These are phyloP conservation scores for Scheffersomyces parashehatae DNA, from an alignment of 1,139 yeast species.

Conservation along the genomic window DNA sequence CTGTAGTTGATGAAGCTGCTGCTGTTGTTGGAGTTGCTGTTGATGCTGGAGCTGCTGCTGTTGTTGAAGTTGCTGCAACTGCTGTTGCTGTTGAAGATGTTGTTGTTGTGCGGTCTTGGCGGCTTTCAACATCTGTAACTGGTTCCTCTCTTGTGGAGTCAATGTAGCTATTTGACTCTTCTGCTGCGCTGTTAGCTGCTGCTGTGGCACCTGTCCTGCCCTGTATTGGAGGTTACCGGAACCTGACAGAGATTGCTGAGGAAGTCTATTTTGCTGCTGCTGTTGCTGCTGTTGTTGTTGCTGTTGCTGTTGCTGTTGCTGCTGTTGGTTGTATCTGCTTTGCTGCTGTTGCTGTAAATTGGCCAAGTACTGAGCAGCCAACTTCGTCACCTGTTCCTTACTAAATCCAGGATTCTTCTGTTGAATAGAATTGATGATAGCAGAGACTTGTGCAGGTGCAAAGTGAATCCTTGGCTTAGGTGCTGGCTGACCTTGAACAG, in stretches of 20 bases:
- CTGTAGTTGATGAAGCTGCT: conserved; percentile 4
- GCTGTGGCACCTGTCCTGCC: conserved; percentile 1
- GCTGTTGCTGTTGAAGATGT: conserved; percentile 24
- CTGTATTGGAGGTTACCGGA: background rate
- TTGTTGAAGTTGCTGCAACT: conserved; percentile 21
- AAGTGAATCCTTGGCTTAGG: conserved; percentile 44
- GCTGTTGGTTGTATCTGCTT: conserved; percentile 31
- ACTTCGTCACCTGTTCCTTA: conserved; percentile 69
- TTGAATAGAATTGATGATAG: conserved; percentile 68
- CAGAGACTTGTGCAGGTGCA: conserved; percentile 67
- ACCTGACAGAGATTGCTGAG: background rate
- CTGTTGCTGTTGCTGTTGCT: conserved; percentile 5
- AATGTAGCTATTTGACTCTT: conserved; percentile 32
- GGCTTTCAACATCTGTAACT: conserved; percentile 39
- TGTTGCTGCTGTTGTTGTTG: conserved; percentile 5
- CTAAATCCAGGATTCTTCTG: conserved; percentile 67
- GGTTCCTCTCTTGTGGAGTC: conserved; percentile 40
- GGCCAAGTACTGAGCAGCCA: conserved; percentile 71
- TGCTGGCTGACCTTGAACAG: conserved; percentile 3
- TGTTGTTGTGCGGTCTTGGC: conserved; percentile 35
- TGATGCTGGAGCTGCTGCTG: conserved; percentile 13
- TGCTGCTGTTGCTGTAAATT: conserved; percentile 55
- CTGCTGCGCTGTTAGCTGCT: conserved; percentile 10
- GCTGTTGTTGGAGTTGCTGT: conserved; percentile 13
- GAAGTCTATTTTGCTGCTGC: conserved; percentile 3